Percentiles rank a stretch among this genome's conserved stretches.
These are phyloP conservation scores for Diaporthe batatas DNA, from an alignment of 2,329 filamentous ascomycete species.

Conservation along the genomic window DNA sequence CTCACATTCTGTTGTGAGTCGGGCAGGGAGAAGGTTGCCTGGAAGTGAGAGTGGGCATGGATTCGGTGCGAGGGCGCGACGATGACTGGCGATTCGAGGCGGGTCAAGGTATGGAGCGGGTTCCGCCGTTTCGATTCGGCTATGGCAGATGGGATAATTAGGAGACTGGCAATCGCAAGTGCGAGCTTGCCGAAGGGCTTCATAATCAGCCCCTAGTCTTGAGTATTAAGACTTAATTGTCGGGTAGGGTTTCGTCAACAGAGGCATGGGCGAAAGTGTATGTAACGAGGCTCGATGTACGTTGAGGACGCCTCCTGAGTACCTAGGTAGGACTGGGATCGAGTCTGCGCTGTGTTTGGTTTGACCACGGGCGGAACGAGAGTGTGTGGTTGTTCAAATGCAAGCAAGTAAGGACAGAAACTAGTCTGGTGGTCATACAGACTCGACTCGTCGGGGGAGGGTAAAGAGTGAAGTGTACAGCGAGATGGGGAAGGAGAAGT, in stretches of 20 bases:
- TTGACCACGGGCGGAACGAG: not conserved
- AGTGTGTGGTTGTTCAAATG: conserved; percentile 13
- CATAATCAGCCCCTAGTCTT: conserved; percentile 37
- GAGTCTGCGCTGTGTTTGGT: not conserved
- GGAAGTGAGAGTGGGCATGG: conserved; percentile 85
- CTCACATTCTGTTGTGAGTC: conserved; percentile 77
- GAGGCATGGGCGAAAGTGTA: conserved; percentile 10
- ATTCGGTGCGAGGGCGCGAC: conserved; percentile 76
- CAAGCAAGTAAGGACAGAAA: conserved; percentile 28
- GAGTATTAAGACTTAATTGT: conserved; percentile 5
- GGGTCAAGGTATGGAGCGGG: conserved; percentile 80
- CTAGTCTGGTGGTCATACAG: conserved; percentile 16
- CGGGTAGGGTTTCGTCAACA: conserved; percentile 4
- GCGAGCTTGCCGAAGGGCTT: conserved; percentile 36
- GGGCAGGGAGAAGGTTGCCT: conserved; percentile 84
- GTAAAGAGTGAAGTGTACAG: not conserved
- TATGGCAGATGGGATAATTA: conserved; percentile 50
- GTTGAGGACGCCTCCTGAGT: conserved; percentile 11
- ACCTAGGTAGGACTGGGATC: conserved; percentile 1
- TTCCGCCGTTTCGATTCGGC: conserved; percentile 81
- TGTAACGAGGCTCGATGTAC: not conserved
- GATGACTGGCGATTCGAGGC: conserved; percentile 81
- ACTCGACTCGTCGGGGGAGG: conserved; percentile 3
- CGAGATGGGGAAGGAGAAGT: conserved; percentile 11
- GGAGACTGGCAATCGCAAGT: conserved; percentile 43